Conservation (phyloP, 257 asterid genomes). For the Solanum chiquidenum region DNA sequence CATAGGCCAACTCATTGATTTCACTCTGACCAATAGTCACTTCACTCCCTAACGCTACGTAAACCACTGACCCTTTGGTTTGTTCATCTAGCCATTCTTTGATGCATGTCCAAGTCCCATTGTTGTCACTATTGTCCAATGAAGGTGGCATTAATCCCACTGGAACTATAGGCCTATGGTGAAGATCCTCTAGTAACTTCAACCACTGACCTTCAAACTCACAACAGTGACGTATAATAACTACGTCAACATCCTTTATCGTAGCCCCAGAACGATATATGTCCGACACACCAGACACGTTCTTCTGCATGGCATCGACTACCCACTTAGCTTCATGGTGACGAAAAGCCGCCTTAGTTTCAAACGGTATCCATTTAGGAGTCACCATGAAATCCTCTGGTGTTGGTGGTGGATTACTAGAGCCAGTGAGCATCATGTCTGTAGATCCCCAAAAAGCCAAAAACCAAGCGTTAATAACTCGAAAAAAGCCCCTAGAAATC, state of each 20-base stretch:
- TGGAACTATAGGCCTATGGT: slow-evolving; percentile 11
- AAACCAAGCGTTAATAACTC: slow-evolving; percentile 1
- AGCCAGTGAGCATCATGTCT: background rate
- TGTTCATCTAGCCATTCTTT: slow-evolving; percentile 8
- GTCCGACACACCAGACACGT: background rate
- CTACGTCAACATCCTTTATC: background rate
- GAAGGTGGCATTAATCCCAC: slow-evolving; percentile 14
- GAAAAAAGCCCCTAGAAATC: background rate
- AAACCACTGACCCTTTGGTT: slow-evolving; percentile 5
- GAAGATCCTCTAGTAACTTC: slow-evolving; percentile 6
- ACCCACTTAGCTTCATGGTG: slow-evolving; percentile 5
- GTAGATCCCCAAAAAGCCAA: slow-evolving; percentile 9
- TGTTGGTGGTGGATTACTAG: background rate
- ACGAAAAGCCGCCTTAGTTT: slow-evolving; percentile 13
- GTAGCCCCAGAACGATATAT: background rate
- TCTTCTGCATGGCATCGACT: background rate
- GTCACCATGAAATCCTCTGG: slow-evolving; percentile 7
- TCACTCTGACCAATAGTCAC: slow-evolving; percentile 7
- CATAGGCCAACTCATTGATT: slow-evolving; percentile 17
- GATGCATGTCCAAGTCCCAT: slow-evolving; percentile 1
- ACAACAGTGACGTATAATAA: slow-evolving; percentile 1
- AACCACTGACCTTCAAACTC: slow-evolving; percentile 21
- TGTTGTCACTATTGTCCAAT: background rate
- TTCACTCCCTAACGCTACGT: slow-evolving; percentile 26
- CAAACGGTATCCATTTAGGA: slow-evolving; percentile 21